These are phyloP conservation scores for Fagus sylvatica DNA, from an alignment of 306 rosid species.

Conservation along the genomic window DNA sequence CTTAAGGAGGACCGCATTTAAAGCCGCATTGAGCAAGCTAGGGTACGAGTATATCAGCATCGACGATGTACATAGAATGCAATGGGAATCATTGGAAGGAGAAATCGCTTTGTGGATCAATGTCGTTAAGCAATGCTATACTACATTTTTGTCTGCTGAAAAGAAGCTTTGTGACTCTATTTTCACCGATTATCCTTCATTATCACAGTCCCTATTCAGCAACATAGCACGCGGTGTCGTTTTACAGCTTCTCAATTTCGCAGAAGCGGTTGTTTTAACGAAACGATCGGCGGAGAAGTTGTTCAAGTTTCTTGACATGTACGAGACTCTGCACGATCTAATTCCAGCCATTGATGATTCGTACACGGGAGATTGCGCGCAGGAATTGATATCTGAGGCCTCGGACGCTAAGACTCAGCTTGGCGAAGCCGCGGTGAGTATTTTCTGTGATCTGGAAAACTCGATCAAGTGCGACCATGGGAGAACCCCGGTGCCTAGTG, in stretches of 20 bases:
- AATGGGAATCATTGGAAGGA: slow-evolving; percentile 61
- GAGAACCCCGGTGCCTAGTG: slow-evolving; percentile 63
- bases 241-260: slow-evolving; percentile 54
- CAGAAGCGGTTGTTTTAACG: slow-evolving; percentile 53
- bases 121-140: slow-evolving; percentile 54
- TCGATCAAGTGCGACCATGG: slow-evolving; percentile 65
- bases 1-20: slow-evolving; percentile 53
- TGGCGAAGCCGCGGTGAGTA: slow-evolving; percentile 43
- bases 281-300: slow-evolving; percentile 64
- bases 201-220: slow-evolving; percentile 39
- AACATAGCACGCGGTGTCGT: slow-evolving; percentile 45
- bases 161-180: slow-evolving; percentile 43
- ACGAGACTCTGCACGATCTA: slow-evolving; percentile 59
- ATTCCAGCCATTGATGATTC: slow-evolving; percentile 26
- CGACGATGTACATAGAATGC: slow-evolving; percentile 65
- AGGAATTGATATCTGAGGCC: slow-evolving; percentile 46
- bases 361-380: slow-evolving; percentile 15
- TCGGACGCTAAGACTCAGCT: slow-evolving; percentile 33
- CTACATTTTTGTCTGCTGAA: slow-evolving; percentile 50
- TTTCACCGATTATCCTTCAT: slow-evolving; percentile 33
- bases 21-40: slow-evolving; percentile 26
- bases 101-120: slow-evolving; percentile 65
- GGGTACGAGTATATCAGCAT: slow-evolving; percentile 44
- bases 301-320: slow-evolving; percentile 75
- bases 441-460: slow-evolving; percentile 60